Conservation (phyloP, 257 asterid genomes). For the Solanum chaucha region DNA sequence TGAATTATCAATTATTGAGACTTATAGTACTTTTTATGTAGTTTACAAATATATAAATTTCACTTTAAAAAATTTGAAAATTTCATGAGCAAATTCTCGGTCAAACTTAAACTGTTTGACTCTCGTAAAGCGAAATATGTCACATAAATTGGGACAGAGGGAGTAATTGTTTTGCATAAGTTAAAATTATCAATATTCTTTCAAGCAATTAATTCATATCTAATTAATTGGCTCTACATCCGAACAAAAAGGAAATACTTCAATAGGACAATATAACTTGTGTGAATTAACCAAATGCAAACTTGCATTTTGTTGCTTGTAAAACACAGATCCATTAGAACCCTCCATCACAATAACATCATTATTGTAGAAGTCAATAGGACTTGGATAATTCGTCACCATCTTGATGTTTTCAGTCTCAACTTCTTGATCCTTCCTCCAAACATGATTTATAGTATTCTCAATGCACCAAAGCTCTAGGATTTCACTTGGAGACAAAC, state of each 20-base stretch:
- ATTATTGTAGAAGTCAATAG: not conserved
- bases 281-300: not conserved
- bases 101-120: no score
- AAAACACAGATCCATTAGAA: not conserved
- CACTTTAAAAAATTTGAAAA: no score
- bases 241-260: conserved; percentile 1
- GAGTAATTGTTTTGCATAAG: not conserved
- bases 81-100: no score
- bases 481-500: not conserved
- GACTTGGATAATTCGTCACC: not conserved
- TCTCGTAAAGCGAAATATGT: no score
- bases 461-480: not conserved
- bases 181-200: no score
- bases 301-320: not conserved
- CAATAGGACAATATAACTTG: not conserved
- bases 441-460: not conserved
- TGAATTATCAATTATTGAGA: no score
- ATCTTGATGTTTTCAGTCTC: not conserved
- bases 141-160: no score
- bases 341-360: not conserved
- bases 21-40: no score
- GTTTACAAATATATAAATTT: no score
- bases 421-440: not conserved
- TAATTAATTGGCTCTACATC: not conserved
- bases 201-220: not conserved